phyloP scores from a whole-genome alignment of 495 filamentous ascomycete genomes.

The Daldinia vernicosa region DNA sequence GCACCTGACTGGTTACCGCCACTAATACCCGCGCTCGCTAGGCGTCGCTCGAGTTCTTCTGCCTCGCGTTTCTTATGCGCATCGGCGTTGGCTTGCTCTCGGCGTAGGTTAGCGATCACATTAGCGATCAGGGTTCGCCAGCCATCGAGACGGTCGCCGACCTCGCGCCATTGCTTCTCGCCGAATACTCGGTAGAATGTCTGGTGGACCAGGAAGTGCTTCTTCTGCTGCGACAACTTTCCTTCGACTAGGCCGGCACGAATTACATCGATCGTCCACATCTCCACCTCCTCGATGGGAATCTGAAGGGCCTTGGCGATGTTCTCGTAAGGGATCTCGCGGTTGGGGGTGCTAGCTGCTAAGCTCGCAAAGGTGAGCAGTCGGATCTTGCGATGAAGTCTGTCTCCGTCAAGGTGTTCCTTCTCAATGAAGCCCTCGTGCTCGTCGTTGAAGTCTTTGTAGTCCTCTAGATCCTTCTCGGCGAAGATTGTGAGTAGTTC shows the following conservation, averaged over 20 bases:
- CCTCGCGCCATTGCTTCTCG: constrained; percentile 97
- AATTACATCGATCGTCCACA: constrained; percentile 98
- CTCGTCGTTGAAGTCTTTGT: constrained; percentile 88
- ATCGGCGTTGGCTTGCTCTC: constrained; percentile 75
- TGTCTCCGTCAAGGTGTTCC: constrained; percentile 67
- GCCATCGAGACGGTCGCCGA: constrained; percentile 85
- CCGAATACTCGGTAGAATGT: constrained; percentile 95
- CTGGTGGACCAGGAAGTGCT: constrained; percentile 92
- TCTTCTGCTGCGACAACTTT: constrained; percentile 87
- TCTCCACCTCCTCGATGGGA: constrained; percentile 83
- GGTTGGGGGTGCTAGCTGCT: constrained; percentile 79
- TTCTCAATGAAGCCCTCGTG: constrained; percentile 83
- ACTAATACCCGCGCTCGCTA: constrained; percentile 55
- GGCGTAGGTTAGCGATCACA: constrained; percentile 77
- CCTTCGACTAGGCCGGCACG: constrained; percentile 94
- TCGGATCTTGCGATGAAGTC: constrained; percentile 87
- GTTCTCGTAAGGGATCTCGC: constrained; percentile 82
- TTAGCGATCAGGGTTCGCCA: constrained; percentile 81
- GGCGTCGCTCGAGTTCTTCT: constrained; percentile 66
- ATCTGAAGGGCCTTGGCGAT: constrained; percentile 87
- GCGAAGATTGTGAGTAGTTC: constrained; percentile 96
- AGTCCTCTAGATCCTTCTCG: constrained; percentile 90
- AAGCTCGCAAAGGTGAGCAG: constrained; percentile 91
- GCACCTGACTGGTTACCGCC: constrained; percentile 29
- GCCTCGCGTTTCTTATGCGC: constrained; percentile 66